Percentiles rank a stretch among this genome's conserved stretches.
These are phyloP conservation scores for Penstemon davidsonii DNA, from an alignment of 257 asterid species.

Conservation along the genomic window DNA sequence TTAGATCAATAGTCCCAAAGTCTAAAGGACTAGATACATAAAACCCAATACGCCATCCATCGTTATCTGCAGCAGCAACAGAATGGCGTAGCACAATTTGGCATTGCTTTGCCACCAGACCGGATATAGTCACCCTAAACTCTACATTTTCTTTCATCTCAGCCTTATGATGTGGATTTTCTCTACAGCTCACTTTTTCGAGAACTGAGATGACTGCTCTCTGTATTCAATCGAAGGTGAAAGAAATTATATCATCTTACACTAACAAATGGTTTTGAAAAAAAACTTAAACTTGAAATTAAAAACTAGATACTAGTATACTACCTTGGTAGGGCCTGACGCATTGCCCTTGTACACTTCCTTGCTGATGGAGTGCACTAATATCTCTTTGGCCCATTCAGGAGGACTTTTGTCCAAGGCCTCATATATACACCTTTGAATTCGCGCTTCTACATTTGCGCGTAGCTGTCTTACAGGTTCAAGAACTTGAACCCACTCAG, in stretches of 20 bases:
- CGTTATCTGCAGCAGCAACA: too few relatives aligned
- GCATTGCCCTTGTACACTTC: slow-evolving; percentile 99
- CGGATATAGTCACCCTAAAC: slow-evolving; percentile 47
- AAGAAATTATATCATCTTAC: too few relatives aligned
- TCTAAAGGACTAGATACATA: too few relatives aligned
- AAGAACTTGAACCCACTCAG: slow-evolving; percentile 88
- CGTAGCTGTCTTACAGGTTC: slow-evolving; percentile 97
- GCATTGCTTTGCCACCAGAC: slow-evolving; percentile 78
- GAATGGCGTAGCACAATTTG: slow-evolving; percentile 41
- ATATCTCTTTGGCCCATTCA: slow-evolving; percentile 74
- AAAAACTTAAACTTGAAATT: neutral
- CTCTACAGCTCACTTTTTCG: slow-evolving; percentile 45
- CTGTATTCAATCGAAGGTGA: too few relatives aligned
- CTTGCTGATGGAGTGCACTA: slow-evolving; percentile 90
- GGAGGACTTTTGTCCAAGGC: slow-evolving; percentile 82
- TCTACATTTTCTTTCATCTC: slow-evolving; percentile 69
- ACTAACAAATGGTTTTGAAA: neutral
- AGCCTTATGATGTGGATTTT: slow-evolving; percentile 52
- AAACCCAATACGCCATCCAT: too few relatives aligned
- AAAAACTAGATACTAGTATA: slow-evolving; percentile 17
- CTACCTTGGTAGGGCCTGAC: slow-evolving; percentile 98
- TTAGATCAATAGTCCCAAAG: slow-evolving; percentile 71
- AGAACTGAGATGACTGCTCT: slow-evolving; percentile 88
- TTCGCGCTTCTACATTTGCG: slow-evolving; percentile 95
- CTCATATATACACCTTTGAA: slow-evolving; percentile 70